Evolutionary conservation across 225 moss, liverwort and hornwort species (phyloP), one percentile per base, ranked within the genome.

Genomic region (Bryoerythrophyllum caledonicum): DNA sequence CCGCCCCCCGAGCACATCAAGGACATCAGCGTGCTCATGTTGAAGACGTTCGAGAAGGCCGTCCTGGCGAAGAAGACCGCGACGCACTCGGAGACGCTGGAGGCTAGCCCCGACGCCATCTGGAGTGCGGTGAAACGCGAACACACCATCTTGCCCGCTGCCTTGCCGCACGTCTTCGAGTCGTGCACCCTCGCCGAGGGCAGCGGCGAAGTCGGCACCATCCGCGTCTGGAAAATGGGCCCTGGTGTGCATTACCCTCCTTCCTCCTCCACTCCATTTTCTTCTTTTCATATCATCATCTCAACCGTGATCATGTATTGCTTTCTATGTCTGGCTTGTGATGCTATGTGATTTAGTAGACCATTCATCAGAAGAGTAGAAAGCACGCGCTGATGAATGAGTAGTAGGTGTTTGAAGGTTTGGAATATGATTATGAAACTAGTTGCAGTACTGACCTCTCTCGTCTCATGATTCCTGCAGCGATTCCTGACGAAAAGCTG

Each of bases 11-110:
- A 85, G 24, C 85, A 85, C 58, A 25, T 85, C 68, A 85, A 82
- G 71, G 58, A 44, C 5, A 12, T 58, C 70, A 68, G 70, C 70
- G 48, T 48, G 60, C 80, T 77, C 51, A 66, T 84, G 51, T 78
- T 84, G 28, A 81, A 84, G 74, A 60, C 84, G 27, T 61, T 84
- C 65, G 80, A 78, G 78, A 70, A 75, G 20, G 85, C 78, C 9
- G 0, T 14, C 3, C 38, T 19, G 11, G 74, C 82, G 4, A 82
- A 82, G 78, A 69, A 64, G 19, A 73, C 82, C 6, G 62, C 68
- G 4, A 48, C 82, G 21, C 82, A 82, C 74, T 63, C 78, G 7
- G 69, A 78, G 49, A 73, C 78, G 14, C 73, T 82, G 58, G 1
- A 68, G 27, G 82, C 72, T 0, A 37, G 56, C 6, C 82, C 82